phyloP scores from a whole-genome alignment of 305 asterid genomes.

The Rubia balearica region DNA sequence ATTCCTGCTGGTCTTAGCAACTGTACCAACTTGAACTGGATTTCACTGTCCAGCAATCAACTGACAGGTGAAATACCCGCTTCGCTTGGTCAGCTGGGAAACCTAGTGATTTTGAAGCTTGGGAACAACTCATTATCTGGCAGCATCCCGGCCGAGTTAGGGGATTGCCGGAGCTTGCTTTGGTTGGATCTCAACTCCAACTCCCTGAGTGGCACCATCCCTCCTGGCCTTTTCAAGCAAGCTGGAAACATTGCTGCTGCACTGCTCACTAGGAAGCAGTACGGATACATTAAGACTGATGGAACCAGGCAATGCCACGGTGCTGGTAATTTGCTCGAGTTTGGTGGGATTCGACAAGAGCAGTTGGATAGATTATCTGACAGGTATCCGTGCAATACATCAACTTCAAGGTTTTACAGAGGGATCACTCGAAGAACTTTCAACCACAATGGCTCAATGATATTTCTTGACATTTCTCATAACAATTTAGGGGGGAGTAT shows the following conservation, averaged over 20 bases:
- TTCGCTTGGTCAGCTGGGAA: constrained; percentile 20
- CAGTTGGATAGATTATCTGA: constrained; percentile 58
- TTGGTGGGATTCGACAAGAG: constrained; percentile 68
- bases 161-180: constrained; percentile 69
- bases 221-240: constrained; percentile 62
- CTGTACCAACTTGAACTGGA: constrained; percentile 27
- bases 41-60: constrained; percentile 23
- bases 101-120: constrained; percentile 23
- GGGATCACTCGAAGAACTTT: constrained; percentile 73
- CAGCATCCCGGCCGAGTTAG: constrained; percentile 56
- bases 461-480: constrained; percentile 84
- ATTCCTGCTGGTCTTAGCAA: constrained; percentile 29
- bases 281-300: constrained; percentile 66
- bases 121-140: constrained; percentile 40
- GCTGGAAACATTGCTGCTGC: constrained; percentile 74
- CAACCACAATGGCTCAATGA: constrained; percentile 87
- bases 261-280: constrained; percentile 57
- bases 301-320: constrained; percentile 89
- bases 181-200: constrained; percentile 84
- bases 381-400: constrained; percentile 72
- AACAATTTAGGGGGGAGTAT: constrained; percentile 65
- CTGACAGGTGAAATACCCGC: constrained; percentile 27
- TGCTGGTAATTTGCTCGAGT: constrained; percentile 88
- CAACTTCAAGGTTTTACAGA: constrained; percentile 53
- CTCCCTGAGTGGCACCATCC: constrained; percentile 56